Evolutionary conservation across 2,329 filamentous ascomycete genomes (phyloP).

Genomic region (Leptodontidium sp.): DNA sequence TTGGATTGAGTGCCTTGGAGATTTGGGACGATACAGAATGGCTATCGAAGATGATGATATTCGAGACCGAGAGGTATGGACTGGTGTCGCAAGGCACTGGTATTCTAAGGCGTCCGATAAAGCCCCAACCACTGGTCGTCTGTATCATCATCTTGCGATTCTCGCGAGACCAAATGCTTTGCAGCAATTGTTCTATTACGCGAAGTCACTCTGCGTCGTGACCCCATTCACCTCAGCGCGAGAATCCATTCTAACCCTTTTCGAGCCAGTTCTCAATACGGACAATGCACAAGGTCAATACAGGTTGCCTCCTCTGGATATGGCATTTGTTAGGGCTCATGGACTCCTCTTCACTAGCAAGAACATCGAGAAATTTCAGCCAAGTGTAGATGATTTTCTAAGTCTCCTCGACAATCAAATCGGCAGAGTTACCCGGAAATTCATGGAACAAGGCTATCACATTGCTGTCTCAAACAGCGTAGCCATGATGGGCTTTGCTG

Average conservation of each 20-base stretch:
- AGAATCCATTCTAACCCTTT: slow-evolving; percentile 74
- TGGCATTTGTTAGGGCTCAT: slow-evolving; percentile 69
- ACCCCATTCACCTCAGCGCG: slow-evolving; percentile 67
- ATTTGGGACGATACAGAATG: slow-evolving; percentile 86
- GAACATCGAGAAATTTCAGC: slow-evolving; percentile 56
- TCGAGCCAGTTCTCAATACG: slow-evolving; percentile 63
- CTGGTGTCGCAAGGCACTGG: slow-evolving; percentile 81
- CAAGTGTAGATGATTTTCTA: slow-evolving; percentile 55
- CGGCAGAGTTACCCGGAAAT: slow-evolving; percentile 53
- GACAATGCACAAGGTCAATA: slow-evolving; percentile 49
- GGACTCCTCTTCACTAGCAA: slow-evolving; percentile 68
- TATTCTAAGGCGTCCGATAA: slow-evolving; percentile 73
- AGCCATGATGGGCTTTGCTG: slow-evolving; percentile 44
- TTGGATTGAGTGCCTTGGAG: slow-evolving; percentile 88
- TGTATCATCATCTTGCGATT: slow-evolving; percentile 91
- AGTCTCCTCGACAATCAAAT: slow-evolving; percentile 65
- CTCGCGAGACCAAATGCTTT: slow-evolving; percentile 73
- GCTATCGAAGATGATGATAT: slow-evolving; percentile 87
- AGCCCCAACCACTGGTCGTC: slow-evolving; percentile 75
- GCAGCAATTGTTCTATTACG: slow-evolving; percentile 77
- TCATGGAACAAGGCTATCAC: slow-evolving; percentile 59
- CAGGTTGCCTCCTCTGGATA: slow-evolving; percentile 58
- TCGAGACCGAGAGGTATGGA: slow-evolving; percentile 79
- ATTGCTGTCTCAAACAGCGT: slow-evolving; percentile 59
- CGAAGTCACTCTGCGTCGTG: slow-evolving; percentile 71